Percentiles rank a stretch among this genome's conserved stretches.
phyloP scores from a whole-genome alignment of 1,284 basidiomycete species.

The Fomitopsis pinicola region DNA sequence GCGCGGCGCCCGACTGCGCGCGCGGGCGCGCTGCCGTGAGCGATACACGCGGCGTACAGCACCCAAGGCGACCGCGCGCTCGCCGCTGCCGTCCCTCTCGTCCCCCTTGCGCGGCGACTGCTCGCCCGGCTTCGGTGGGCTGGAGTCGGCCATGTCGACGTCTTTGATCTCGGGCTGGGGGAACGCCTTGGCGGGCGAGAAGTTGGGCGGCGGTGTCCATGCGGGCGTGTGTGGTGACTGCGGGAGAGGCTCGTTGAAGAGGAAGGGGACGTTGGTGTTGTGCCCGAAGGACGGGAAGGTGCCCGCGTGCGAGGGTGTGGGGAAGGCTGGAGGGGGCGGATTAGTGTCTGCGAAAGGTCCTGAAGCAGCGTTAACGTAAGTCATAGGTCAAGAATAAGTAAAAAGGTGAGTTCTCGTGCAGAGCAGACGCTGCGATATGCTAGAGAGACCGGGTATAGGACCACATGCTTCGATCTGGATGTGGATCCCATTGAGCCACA shows the following conservation, averaged over 20 bases:
- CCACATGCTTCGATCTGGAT: background rate
- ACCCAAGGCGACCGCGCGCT: constrained; percentile 54
- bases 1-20: constrained; percentile 25
- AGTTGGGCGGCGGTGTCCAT: constrained; percentile 60
- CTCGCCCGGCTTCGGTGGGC: constrained; percentile 42
- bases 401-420: too few relatives aligned
- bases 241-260: constrained; percentile 54
- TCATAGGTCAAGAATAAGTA: too few relatives aligned
- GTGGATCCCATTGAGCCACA: background rate
- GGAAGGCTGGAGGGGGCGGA: constrained; percentile 40
- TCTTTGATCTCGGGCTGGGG: constrained; percentile 57
- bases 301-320: constrained; percentile 38
- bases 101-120: constrained; percentile 28
- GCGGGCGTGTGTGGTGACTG: constrained; percentile 44
- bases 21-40: constrained; percentile 48
- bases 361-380: constrained; percentile 21
- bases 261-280: constrained; percentile 63
- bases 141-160: constrained; percentile 68
- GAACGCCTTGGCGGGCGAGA: constrained; percentile 57
- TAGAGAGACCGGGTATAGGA: background rate
- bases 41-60: constrained; percentile 67
- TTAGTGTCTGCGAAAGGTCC: constrained; percentile 52
- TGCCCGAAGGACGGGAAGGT: constrained; percentile 62
- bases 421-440: background rate
- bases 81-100: constrained; percentile 28